These are phyloP conservation scores for Neoboletus magnificus DNA, from an alignment of 768 basidiomycete genomes.

Conservation along the genomic window DNA sequence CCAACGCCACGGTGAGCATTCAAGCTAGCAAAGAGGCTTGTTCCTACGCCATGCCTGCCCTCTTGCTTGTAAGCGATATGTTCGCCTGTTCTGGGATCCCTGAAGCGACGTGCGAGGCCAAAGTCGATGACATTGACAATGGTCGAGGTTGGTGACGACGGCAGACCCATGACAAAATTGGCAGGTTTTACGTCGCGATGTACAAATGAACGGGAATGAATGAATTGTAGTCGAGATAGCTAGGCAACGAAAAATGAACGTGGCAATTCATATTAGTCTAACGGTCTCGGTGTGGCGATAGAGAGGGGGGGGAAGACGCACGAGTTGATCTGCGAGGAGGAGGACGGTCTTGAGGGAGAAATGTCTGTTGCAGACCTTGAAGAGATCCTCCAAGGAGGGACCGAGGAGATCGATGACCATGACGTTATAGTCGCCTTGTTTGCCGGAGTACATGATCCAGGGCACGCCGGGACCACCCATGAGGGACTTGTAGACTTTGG, in stretches of 20 bases:
- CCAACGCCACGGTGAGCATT: constrained; percentile 75
- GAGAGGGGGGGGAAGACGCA: constrained; percentile 38
- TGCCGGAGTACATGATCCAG: constrained; percentile 90
- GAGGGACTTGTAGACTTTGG: constrained; percentile 88
- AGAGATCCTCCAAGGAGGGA: constrained; percentile 82
- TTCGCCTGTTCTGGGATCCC: constrained; percentile 57
- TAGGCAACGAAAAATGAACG: constrained; percentile 33
- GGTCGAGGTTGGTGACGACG: constrained; percentile 56
- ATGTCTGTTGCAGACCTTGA: constrained; percentile 86
- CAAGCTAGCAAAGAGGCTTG: constrained; percentile 70
- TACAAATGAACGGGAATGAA: constrained; percentile 91
- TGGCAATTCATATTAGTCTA: constrained; percentile 3
- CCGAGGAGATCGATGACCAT: constrained; percentile 97
- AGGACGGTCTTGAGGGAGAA: constrained; percentile 95
- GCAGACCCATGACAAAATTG: constrained; percentile 91
- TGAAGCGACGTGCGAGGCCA: constrained; percentile 77
- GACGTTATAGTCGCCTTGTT: constrained; percentile 92
- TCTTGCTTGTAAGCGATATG: constrained; percentile 75
- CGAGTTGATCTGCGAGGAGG: constrained; percentile 90
- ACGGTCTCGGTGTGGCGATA: background rate
- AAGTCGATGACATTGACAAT: constrained; percentile 93
- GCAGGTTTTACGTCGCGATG: constrained; percentile 99
- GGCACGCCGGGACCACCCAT: constrained; percentile 88
- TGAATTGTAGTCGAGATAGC: constrained; percentile 95
- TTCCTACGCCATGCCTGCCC: constrained; percentile 74